Evolutionary conservation across 176 grass and related monocot species (phyloP), one percentile per base, ranked within the genome.

Genomic region (Zea luxurians): DNA sequence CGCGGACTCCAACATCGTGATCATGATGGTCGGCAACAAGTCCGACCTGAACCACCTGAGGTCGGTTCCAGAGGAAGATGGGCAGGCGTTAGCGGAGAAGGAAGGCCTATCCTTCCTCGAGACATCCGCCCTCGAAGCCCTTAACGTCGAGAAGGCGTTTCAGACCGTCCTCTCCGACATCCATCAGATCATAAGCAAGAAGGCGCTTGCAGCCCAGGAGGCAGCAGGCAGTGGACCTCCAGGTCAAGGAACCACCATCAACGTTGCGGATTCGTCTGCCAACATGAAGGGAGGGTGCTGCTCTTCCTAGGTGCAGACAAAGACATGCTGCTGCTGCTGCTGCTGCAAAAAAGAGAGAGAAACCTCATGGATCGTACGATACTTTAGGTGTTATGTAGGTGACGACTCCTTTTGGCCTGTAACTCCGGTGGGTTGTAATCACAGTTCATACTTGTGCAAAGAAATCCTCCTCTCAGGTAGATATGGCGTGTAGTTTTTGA

Each of bases 11-110:
- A 91, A 91, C 79, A 91, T 91, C 2, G 89, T 88, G 70, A 91
- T 91, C 9, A 91, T 91, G 89, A 91, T 91, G 89, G 83, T 88
- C 72, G 89, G 89, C 43, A 91, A 91, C 79, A 91, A 91, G 68
- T 88, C 89, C 5, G 89, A 91, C 20, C 79, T 91, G 67, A 86
- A 86, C 69, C 89, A 91, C 43, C 69, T 91, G 80, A 82, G 89
- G 61, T 88, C 89, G 7, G 86, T 91, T 54, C 75, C 75, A 47
- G 86, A 91, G 79, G 89, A 88, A 61, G 86, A 88, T 75, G 89
- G 82, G 7, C 89, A 85, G 48, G 79, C 83, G 57, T 71, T 91
- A 78, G 86, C 89, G 27, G 89, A 91, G 83, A 91, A 85, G 49
- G 86, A 91, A 76, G 89, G 89, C 9, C 37, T 91, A 3, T 91